A percentile compares a stretch with the other conserved stretches of the same genome.
Evolutionary conservation across 768 basidiomycete genomes (phyloP).

Genomic region (Ramaria sp.): DNA sequence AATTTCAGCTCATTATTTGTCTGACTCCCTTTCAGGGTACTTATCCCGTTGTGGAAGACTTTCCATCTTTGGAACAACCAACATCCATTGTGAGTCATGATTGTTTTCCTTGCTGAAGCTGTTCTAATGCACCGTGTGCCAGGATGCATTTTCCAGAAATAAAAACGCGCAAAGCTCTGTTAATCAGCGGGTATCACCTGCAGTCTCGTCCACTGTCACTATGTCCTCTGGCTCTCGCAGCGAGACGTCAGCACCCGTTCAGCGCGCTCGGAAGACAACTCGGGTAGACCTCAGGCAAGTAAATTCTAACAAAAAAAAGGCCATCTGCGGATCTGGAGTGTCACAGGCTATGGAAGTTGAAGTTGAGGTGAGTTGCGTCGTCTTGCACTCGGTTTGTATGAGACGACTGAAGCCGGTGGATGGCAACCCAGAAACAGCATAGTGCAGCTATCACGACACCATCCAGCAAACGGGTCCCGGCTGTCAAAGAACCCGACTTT

Average conservation of each 20-base stretch:
- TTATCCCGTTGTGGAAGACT: neutral
- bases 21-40: neutral
- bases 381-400: neutral
- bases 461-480: neutral
- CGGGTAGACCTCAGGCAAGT: neutral
- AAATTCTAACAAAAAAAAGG: neutral
- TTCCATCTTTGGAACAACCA: neutral
- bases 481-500: slow-evolving; percentile 10
- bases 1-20: neutral
- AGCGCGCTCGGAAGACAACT: slow-evolving; percentile 3
- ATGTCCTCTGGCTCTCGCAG: neutral
- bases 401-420: neutral
- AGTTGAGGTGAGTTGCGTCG: neutral
- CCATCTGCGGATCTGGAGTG: neutral
- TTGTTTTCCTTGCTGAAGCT: too few species aligned
- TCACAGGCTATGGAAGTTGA: neutral
- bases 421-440: neutral
- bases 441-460: neutral
- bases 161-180: neutral
- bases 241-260: neutral
- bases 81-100: too few species aligned
- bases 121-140: neutral
- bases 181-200: neutral
- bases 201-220: neutral
- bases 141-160: neutral